Percentiles rank a stretch among this genome's conserved stretches.
phyloP scores from a whole-genome alignment of 352 stramenopile species.

The Pythium sukuiense region DNA sequence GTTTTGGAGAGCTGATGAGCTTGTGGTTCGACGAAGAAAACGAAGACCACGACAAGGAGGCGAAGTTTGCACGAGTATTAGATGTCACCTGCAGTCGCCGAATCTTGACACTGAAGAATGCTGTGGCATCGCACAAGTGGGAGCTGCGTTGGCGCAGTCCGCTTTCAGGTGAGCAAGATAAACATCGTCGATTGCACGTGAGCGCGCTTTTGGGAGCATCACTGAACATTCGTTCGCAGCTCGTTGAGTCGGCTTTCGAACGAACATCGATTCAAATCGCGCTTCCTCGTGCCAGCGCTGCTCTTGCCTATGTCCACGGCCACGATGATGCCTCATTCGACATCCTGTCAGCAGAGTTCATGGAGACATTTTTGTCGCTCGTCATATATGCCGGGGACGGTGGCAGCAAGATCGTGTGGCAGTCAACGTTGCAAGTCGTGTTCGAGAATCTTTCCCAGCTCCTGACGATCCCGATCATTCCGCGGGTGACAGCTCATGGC shows the following conservation, averaged over 20 bases:
- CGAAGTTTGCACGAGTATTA: slow-evolving; percentile 29
- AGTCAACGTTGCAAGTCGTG: slow-evolving; percentile 52
- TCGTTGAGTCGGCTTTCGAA: slow-evolving; percentile 45
- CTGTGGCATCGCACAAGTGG: slow-evolving; percentile 65
- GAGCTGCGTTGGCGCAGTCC: slow-evolving; percentile 75
- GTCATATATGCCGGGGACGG: slow-evolving; percentile 28
- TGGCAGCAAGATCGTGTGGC: slow-evolving; percentile 35
- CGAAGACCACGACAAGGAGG: slow-evolving; percentile 35
- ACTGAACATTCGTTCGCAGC: slow-evolving; percentile 50
- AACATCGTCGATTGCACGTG: slow-evolving; percentile 63
- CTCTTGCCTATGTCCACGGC: slow-evolving; percentile 18
- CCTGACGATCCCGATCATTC: slow-evolving; percentile 65
- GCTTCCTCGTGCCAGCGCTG: slow-evolving; percentile 15
- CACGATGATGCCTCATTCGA: slow-evolving; percentile 48
- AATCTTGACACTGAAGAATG: slow-evolving; percentile 32
- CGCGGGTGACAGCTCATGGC: slow-evolving; percentile 44
- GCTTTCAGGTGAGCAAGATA: slow-evolving; percentile 59
- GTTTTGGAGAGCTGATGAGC: slow-evolving; percentile 68
- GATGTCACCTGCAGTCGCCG: slow-evolving; percentile 31
- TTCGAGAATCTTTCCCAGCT: slow-evolving; percentile 77
- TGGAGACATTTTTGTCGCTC: slow-evolving; percentile 40
- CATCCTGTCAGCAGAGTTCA: slow-evolving; percentile 54
- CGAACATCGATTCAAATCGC: slow-evolving; percentile 25
- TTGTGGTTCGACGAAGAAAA: slow-evolving; percentile 76
- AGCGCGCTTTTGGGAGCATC: slow-evolving; percentile 75